A percentile compares a stretch with the other conserved stretches of the same genome.
Evolutionary conservation across 768 basidiomycete genomes (phyloP).

Genomic region (Xerocomellus dryophilus): DNA sequence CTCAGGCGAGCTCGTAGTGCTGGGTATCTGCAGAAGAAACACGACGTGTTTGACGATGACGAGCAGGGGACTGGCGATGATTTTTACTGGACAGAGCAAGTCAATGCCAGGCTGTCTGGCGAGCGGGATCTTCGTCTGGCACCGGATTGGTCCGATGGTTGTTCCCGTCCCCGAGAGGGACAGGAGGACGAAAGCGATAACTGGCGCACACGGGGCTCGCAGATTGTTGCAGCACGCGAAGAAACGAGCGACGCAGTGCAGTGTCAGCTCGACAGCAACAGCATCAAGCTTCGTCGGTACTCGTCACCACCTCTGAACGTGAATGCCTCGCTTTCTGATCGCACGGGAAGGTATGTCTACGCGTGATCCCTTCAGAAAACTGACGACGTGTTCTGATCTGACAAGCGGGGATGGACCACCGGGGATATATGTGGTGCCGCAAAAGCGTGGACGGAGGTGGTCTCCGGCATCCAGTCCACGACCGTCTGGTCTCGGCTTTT

Average conservation of each 20-base stretch:
- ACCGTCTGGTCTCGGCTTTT: conserved; percentile 2
- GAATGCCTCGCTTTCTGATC: neutral
- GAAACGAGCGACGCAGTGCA: neutral
- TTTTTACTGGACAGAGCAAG: conserved; percentile 10
- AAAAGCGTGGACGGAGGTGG: conserved; percentile 9
- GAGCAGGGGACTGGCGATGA: conserved; percentile 1
- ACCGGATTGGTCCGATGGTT: neutral
- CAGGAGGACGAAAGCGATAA: conserved; percentile 4
- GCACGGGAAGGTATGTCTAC: neutral
- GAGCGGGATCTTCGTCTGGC: neutral
- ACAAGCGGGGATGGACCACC: neutral
- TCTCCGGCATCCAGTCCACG: neutral
- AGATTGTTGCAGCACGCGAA: neutral
- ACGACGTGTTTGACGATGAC: neutral
- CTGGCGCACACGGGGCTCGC: conserved; percentile 13
- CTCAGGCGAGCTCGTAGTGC: neutral
- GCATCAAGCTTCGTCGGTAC: neutral
- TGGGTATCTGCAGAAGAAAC: neutral
- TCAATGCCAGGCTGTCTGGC: conserved; percentile 4
- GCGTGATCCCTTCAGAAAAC: neutral
- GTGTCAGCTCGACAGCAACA: neutral
- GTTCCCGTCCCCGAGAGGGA: conserved; percentile 1
- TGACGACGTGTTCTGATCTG: neutral
- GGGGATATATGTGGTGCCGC: conserved; percentile 19
- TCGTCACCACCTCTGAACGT: conserved; percentile 1